phyloP scores from a whole-genome alignment of 2,329 filamentous ascomycete species.

The Cladosporium sp. region DNA sequence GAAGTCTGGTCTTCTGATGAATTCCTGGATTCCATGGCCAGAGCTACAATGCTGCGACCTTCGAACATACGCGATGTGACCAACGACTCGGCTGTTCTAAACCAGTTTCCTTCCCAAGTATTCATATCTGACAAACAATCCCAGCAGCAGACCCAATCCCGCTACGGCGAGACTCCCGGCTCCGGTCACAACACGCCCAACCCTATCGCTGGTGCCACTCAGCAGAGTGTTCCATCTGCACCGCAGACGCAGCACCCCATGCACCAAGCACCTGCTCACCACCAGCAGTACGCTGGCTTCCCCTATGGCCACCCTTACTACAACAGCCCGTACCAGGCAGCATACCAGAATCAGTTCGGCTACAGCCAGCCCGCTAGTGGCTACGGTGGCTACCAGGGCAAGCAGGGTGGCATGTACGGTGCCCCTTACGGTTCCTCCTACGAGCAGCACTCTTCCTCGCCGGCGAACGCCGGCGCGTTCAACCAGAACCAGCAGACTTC shows the following conservation, averaged over 20 bases:
- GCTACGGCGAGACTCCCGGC: conserved; percentile 71
- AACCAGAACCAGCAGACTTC: conserved; percentile 36
- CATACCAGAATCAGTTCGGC: conserved; percentile 60
- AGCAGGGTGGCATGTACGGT: conserved; percentile 55
- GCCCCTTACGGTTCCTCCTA: conserved; percentile 56
- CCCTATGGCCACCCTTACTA: conserved; percentile 59
- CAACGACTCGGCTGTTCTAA: background rate
- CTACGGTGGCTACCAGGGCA: conserved; percentile 36
- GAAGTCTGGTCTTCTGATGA: background rate
- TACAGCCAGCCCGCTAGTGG: conserved; percentile 34
- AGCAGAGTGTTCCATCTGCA: conserved; percentile 45
- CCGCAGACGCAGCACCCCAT: conserved; percentile 35
- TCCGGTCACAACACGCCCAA: conserved; percentile 90
- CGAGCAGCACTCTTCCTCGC: conserved; percentile 59
- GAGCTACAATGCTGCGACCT: background rate
- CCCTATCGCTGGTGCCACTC: conserved; percentile 58
- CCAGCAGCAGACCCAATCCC: conserved; percentile 54
- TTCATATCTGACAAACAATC: conserved; percentile 29
- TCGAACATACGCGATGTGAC: background rate
- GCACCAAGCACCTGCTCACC: conserved; percentile 24
- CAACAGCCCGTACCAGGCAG: conserved; percentile 56
- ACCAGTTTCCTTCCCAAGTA: conserved; percentile 11
- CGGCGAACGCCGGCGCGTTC: conserved; percentile 54
- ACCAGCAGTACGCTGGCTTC: conserved; percentile 50
- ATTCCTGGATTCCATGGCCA: background rate